A percentile compares a stretch with the other conserved stretches of the same genome.
Evolutionary conservation across 805 yeast genomes (phyloP).

Genomic region (Nakazawaea anatomiae): DNA sequence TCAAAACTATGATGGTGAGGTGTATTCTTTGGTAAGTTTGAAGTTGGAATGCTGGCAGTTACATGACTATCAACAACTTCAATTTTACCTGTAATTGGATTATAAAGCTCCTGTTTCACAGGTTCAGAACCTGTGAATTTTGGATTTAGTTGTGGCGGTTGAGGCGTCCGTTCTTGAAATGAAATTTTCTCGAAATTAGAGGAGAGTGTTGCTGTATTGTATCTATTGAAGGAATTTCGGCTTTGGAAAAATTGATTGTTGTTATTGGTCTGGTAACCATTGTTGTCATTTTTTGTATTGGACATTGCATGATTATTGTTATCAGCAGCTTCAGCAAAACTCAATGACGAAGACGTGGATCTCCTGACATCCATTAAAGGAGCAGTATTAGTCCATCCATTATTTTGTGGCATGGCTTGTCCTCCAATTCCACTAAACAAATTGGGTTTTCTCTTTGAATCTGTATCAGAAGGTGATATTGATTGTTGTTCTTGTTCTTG

Average conservation of each 20-base stretch:
- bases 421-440: background rate
- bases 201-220: background rate
- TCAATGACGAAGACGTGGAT: conserved; percentile 2
- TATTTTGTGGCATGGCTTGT: background rate
- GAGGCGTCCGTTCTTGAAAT: background rate
- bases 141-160: background rate
- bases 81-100: conserved; percentile 11
- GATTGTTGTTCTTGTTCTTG: background rate
- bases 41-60: background rate
- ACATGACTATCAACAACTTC: conserved; percentile 2
- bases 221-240: background rate
- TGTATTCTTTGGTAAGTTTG: background rate
- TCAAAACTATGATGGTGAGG: conserved; percentile 9
- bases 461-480: background rate
- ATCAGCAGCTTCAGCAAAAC: background rate
- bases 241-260: background rate
- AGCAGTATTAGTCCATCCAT: conserved; percentile 1
- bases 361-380: conserved; percentile 3
- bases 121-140: conserved; percentile 8
- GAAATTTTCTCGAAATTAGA: conserved; percentile 4
- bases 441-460: background rate
- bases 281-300: background rate
- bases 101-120: conserved; percentile 11
- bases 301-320: background rate
- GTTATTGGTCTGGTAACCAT: background rate